Percentiles rank a stretch among this genome's conserved stretches.
Conservation (phyloP, 2,329 filamentous ascomycete species). For the Chrysoporthe deuterocubensis region DNA sequence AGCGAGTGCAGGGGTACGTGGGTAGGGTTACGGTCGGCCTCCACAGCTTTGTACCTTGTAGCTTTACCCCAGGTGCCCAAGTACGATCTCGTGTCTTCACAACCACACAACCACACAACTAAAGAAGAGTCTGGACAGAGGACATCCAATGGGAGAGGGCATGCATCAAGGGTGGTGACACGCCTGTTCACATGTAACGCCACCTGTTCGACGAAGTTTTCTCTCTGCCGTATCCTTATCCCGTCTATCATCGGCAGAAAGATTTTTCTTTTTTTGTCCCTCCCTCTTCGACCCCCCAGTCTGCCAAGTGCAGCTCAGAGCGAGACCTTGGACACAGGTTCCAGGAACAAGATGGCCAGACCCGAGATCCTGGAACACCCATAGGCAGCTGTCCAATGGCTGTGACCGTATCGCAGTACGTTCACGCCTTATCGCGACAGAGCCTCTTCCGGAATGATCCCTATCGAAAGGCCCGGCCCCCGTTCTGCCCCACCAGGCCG, state of each 20-base stretch:
- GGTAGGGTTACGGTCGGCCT: too few species aligned
- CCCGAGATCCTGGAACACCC: neutral
- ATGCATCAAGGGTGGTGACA: neutral
- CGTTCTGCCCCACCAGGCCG: neutral
- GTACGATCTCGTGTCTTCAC: too few species aligned
- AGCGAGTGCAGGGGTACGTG: too few species aligned
- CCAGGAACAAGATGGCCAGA: neutral
- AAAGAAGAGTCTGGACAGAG: neutral
- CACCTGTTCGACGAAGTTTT: neutral
- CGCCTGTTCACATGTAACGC: neutral
- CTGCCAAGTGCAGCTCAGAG: neutral
- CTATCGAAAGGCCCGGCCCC: constrained; percentile 1
- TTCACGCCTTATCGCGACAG: neutral
- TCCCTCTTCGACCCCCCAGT: neutral
- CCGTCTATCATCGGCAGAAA: neutral
- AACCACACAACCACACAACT: too few species aligned
- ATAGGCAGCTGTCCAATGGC: neutral
- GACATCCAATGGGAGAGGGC: neutral
- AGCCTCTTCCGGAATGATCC: constrained; percentile 4
- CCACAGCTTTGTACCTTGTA: too few species aligned
- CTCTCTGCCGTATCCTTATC: neutral
- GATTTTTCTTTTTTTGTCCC: neutral
- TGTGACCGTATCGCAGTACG: neutral
- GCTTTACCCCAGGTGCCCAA: too few species aligned
- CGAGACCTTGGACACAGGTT: neutral